Evolutionary conservation across 768 basidiomycete species (phyloP), one percentile per base, ranked within the genome.

Genomic region (Butyriboletus loyo): DNA sequence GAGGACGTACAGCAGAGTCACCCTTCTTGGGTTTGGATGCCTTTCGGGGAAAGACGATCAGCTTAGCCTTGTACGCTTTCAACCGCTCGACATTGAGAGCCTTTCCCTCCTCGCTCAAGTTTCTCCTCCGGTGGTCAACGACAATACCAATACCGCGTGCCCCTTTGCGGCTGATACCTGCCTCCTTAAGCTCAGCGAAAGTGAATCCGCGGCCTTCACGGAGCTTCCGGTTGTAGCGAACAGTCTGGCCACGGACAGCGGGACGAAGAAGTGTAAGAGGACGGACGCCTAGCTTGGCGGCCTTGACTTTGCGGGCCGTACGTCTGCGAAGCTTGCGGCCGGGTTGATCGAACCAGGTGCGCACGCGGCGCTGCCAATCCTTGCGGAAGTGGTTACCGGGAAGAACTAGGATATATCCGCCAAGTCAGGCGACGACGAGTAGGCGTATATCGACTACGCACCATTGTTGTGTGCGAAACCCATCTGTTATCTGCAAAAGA

Each of bases 281-380:
- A 68, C 92, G 91, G 59, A 93, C 91, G 63, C 97, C 97, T 52
- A 97, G 87, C 55, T 84, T 72, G 41, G 92, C 83, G 52, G 93
- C 92, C 79, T 97, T 98, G 63, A 78, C 77, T 75, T 92, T 87
- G 75, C 97, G 91, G 39, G 94, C 92, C 42, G 79, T 85, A 72
- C 97, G 89, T 71, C 97, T 83, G 72, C 92, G 89, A 73, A 94
- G 89, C 78, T 98, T 98, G 71, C 91, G 89, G 44, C 95, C 96
- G 52, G 97, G 93, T 77, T 99, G 97, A 80, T 98, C 90, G 73
- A 98, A 98, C 95, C 95, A 94, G 69, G 92, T 96, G 75, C 87
- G 87, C 65, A 96, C 93, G 60, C 88, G 89, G 68, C 86, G 82
- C 75, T 98, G 96, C 95, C 95, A 98, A 73, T 98, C 95, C 86